Evolutionary conservation across 176 grass and related monocot genomes (phyloP), one percentile per base, ranked within the genome.

Genomic region (Bothriochloa decipiens): DNA sequence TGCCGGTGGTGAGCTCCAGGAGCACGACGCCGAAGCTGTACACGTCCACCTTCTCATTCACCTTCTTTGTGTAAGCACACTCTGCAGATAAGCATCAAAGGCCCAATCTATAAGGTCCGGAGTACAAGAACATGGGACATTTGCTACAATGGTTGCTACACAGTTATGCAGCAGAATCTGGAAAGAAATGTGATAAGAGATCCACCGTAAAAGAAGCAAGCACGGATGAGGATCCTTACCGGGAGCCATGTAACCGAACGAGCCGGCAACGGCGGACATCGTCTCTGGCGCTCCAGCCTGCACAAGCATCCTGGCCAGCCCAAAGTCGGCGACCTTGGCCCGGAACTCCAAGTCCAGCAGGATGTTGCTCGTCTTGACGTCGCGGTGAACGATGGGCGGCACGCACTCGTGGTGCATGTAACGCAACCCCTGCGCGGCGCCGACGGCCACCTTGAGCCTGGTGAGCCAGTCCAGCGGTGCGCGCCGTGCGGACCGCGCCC

Each of bases 21-120:
- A 99, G 89, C 41, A 99, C 91, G 11, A 96, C 96, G 46, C 93
- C 96, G 74, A 94, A 99, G 88, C 96, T 99, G 87, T 96, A 99
- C 14, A 94, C 91, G 60, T 96, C 91, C 0, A 94, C 87, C 50
- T 98, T 98, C 86, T 94, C 91, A 22, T 85, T 90, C 26, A 92
- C 63, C 71, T 90, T 95, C 65, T 86, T 91, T 3, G 92, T 82
- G 79, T 94, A 94, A 6, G 72, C 89, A 12, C 87, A 92, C 83
- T 94, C 94, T 94, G 85, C 52, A 46, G 11, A 18, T 25, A 22
- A 45, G 27, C 74, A 39, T 20, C 66, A 65, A 70, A 64, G 0
- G 13, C 27, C 39, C 63, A 36, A 55, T 65, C 3, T 70, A 40
- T 70, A 61, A 67, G 72, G 6, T 80, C 10, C 20, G 68, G 57